phyloP scores from a whole-genome alignment of 148 eudicot genomes.

The Talinum fruticosum region DNA sequence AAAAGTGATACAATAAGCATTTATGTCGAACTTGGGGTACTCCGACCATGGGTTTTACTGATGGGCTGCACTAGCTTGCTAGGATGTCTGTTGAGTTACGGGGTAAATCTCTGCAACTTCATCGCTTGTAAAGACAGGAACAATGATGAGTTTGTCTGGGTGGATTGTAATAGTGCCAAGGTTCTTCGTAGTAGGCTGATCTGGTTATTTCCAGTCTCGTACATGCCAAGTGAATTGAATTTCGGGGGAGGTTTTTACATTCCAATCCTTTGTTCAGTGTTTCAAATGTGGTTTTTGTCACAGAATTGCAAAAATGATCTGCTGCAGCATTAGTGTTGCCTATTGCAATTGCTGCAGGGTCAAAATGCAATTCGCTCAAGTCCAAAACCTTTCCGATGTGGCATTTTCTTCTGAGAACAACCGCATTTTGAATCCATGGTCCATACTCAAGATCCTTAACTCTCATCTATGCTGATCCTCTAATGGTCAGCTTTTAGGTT shows the following conservation, averaged over 20 bases:
- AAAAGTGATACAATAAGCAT: background rate
- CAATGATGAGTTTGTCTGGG: background rate
- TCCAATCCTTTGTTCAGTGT: background rate
- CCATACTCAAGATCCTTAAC: background rate
- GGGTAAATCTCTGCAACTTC: background rate
- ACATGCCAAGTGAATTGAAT: background rate
- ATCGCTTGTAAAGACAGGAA: background rate
- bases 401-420: too few species aligned
- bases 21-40: background rate
- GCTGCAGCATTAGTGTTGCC: too few species aligned
- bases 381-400: too few species aligned
- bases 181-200: background rate
- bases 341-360: too few species aligned
- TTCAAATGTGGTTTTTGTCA: too few species aligned
- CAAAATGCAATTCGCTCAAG: too few species aligned
- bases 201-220: background rate
- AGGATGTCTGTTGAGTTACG: background rate
- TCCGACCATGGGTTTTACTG: background rate
- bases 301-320: too few species aligned
- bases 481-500: too few species aligned
- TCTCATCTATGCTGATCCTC: too few species aligned
- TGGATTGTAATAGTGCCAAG: background rate
- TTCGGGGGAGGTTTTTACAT: background rate
- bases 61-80: background rate
- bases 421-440: too few species aligned